These are phyloP conservation scores for Lasiodiplodia citricola DNA, from an alignment of 2,329 filamentous ascomycete genomes.

Conservation along the genomic window DNA sequence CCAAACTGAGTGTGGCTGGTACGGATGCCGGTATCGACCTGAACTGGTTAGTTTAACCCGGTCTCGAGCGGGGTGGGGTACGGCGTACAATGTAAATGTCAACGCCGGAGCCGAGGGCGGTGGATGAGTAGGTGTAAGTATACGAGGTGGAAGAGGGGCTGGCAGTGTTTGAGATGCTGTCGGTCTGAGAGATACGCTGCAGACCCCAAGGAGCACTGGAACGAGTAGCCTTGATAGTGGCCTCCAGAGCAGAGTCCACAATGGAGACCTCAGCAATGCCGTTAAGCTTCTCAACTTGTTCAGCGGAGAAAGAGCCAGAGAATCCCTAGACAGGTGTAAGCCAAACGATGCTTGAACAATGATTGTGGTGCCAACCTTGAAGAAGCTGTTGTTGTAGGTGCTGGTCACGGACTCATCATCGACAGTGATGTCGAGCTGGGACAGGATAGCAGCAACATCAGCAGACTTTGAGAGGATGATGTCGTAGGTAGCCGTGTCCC, in stretches of 20 bases:
- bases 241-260: slow-evolving; percentile 15
- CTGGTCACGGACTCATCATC: slow-evolving; percentile 14
- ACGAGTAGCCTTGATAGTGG: slow-evolving; percentile 40
- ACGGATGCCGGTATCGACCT: slow-evolving; percentile 25
- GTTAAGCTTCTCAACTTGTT: slow-evolving; percentile 14
- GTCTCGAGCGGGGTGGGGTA: background rate
- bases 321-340: background rate
- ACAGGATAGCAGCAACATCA: slow-evolving; percentile 14
- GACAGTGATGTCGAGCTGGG: slow-evolving; percentile 10
- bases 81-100: slow-evolving; percentile 62
- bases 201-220: slow-evolving; percentile 48
- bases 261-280: slow-evolving; percentile 22
- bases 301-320: slow-evolving; percentile 23
- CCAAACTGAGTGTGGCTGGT: slow-evolving; percentile 38
- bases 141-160: slow-evolving; percentile 40
- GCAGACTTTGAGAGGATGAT: slow-evolving; percentile 16
- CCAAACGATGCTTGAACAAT: no score
- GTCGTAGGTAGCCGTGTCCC: slow-evolving; percentile 22
- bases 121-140: slow-evolving; percentile 21
- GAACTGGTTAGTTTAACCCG: background rate
- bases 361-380: slow-evolving; percentile 1
- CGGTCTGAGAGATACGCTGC: slow-evolving; percentile 46
- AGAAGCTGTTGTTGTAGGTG: slow-evolving; percentile 26
- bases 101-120: slow-evolving; percentile 27
- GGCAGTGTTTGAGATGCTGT: slow-evolving; percentile 32